Base-by-base conservation (phyloP, 2,329 filamentous ascomycete species). In the Ophiostoma montium region DNA sequence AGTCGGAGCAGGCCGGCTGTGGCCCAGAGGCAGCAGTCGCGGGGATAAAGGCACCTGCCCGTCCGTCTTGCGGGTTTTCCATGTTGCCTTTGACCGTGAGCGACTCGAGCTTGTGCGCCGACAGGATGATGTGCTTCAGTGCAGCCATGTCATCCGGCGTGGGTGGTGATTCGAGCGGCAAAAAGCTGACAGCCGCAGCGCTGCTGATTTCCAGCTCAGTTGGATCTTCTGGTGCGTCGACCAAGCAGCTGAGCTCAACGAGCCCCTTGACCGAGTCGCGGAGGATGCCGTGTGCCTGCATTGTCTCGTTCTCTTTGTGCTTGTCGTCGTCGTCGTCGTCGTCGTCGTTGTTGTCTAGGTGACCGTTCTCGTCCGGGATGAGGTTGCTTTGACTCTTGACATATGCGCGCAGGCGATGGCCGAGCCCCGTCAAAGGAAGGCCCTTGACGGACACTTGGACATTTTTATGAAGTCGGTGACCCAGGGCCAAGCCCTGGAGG, bases 11-110 rank as follows among this genome's bases (percentile, higher is more conserved):
- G 67, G 1, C 16, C 6, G 32, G 33, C 8, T 69, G 64, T 58
- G 53, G 70, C 70, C 47, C 65, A 64, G 58, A 2, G 71, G 61
- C 18, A 21, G 35, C 27, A 16, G 16, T 39, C 15, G 33, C 35
- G 13, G 41, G 47, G 15, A 45, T 32, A 15, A 30, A 5, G 68
- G 70, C 12, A 62, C 61, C 10, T 70, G 59, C 2, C 62, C 58
- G 9, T 55, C 55, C n/a, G 64, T 57, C 2, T 11, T 30, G 21
- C 11, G 23, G 23, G 10, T 21, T 32, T 27, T 42, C 44, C 18
- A 32, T 30, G 41, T 49, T 19, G 5, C 41, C 41, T 3, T 33
- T 19, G 23, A 49, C 45, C 8, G 41, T 33, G 7, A 49, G 27
- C 9, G 47, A 49, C 33, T 49, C 35, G 2, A 49, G 27, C 10